Conservation (phyloP, 2,329 filamentous ascomycete genomes). For the Aspergillus viridinutans region DNA sequence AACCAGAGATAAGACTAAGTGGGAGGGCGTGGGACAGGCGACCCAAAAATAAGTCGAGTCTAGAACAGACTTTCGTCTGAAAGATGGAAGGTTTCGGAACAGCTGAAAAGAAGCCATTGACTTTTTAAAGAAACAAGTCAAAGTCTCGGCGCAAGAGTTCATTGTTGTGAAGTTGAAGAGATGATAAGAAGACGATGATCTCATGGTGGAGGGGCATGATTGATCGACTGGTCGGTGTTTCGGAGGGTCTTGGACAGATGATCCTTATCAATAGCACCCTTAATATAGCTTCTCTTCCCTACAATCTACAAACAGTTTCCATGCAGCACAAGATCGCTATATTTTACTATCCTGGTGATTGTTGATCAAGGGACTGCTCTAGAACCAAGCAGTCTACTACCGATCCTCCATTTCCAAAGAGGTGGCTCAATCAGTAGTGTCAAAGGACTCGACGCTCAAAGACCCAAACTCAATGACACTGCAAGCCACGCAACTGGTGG, state of each 20-base stretch:
- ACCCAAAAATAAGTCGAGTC: slow-evolving; percentile 15
- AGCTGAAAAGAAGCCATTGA: not conserved
- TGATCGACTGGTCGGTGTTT: not conserved
- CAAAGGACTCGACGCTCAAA: not conserved
- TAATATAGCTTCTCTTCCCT: not conserved
- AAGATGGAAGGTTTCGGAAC: not conserved
- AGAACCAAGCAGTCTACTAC: not conserved
- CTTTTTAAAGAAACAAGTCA: not conserved
- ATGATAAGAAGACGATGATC: not conserved
- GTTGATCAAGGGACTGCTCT: not conserved
- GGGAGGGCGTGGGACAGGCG: slow-evolving; percentile 2
- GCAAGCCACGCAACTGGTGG: not conserved
- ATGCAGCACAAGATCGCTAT: not conserved
- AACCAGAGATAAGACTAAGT: not conserved
- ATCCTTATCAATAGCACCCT: not conserved
- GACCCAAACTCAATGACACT: not conserved
- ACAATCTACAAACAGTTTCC: not conserved
- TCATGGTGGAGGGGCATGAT: slow-evolving; percentile 1
- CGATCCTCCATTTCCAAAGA: not conserved
- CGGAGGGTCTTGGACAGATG: not conserved
- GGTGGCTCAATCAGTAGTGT: not conserved
- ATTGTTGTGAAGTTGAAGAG: not conserved
- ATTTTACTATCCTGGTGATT: not conserved
- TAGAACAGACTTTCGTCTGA: slow-evolving; percentile 1
- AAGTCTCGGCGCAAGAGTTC: not conserved